Base-by-base conservation (phyloP, 2,329 filamentous ascomycete species). In the Colletotrichum zoysiae region DNA sequence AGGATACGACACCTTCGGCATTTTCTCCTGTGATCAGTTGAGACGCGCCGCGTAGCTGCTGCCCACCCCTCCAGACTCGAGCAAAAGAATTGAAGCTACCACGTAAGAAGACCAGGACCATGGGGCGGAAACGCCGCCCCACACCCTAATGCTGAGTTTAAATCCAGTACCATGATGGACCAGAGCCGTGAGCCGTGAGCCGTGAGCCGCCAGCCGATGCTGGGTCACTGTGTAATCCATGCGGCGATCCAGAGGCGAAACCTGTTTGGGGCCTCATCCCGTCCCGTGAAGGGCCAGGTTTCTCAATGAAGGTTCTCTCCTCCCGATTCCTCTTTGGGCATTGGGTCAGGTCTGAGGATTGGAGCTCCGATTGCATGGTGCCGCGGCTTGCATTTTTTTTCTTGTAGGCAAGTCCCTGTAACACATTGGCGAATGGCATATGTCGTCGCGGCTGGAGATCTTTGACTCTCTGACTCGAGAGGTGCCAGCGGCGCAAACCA, bases 271-370 rank as follows among this genome's bases (percentile, higher is more conserved):
- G 46, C 40, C 46, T 40, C 69, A 56, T 62, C 59, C 70, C n/a
- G 53, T 33, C 26, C 56, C 38, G 26, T n/a, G 38, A 40, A 56
- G 20, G 53, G 35, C 55, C 55, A 64, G 44, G 53, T 40, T 64
- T 46, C 6, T 38, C 20, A 44, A n/a, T 18, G 33, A 72, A 60
- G 60, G 59, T 72, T 72, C 64, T 72, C 70, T 72, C 70, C 40
- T 33, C 55, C 20, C 46, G 9, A 60, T 59, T 69, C 7, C 70
- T 55, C 56, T 42, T 42, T 42, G 1, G 14, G 40, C 12, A 16
- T 42, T 42, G 1, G 14, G 14, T 12, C 38, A 9, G 40, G 51
- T 35, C 38, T 51, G 48, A 44, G 57, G 18, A 44, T 38, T 20
- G 8, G 14, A 30, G 50, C 48, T 30, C 23, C 12, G 12, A 38